Evolutionary conservation across 495 filamentous ascomycete genomes (phyloP), one percentile per base, ranked within the genome.

Genomic region (Penicillium steckii): DNA sequence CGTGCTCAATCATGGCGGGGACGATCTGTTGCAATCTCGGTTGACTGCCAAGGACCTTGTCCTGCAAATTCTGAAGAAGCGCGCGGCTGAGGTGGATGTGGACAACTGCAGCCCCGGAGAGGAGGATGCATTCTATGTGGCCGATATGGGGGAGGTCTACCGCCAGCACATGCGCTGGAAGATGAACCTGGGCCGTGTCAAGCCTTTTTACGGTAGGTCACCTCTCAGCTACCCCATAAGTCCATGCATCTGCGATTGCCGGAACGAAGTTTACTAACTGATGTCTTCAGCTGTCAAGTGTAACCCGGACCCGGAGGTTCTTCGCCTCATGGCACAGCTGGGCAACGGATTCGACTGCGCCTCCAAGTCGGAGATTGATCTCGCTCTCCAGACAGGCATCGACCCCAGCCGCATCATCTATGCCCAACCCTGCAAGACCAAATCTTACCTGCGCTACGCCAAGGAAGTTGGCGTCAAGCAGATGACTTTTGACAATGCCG

Each of bases 121-220:
- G 51, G 94, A 97, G 72, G 94, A 97, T 78, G 84, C 94, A 25
- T 99, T 97, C 71, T 97, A 96, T 70, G 95, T 99, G 53, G 92
- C 89, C 56, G 94, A 99, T 75, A 85, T 99, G 72, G 94, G 95
- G 66, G 93, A 97, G 76, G 89, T 97, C 56, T 97, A 97, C 76
- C 90, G 94, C 67, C 94, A 99, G 82, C 94, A 97, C 65, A 79
- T 97, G 72, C 86, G 92, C 68, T 99, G 94, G 95, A 97, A 96
- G 81, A 77, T 86, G 77, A 95, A 96, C 66, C 74, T 99, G 68
- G 81, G 85, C 50, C 83, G 92, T 57, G 90, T 99, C 69, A 94
- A 91, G 75, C 94, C 94, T 32, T 96, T 97, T 62, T 99, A 96
- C 73, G 91, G 91, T 96, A 77, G 61, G 85, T 71, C 30, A 38